phyloP scores from a whole-genome alignment of 129 eudicot genomes.

The Pulicaria dysenterica region DNA sequence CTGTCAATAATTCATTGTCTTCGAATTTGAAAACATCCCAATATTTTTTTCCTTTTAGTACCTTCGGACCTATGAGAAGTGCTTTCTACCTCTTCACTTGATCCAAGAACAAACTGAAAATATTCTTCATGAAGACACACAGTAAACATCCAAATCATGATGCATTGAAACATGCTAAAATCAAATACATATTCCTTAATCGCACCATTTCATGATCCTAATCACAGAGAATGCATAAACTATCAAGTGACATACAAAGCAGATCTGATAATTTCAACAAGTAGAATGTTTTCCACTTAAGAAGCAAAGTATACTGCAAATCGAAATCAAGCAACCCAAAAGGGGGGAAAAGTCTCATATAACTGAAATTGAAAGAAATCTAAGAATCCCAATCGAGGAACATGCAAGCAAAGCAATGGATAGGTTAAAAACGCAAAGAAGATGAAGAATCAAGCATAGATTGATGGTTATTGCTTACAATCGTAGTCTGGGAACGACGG shows the following conservation, averaged over 20 bases:
- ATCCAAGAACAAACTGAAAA: not conserved
- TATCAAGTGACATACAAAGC: not conserved
- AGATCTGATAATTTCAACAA: not conserved
- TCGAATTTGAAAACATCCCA: not conserved
- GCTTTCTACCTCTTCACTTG: not conserved
- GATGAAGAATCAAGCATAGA: not conserved
- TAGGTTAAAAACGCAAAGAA: constrained; percentile 3
- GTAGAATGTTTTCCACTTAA: not conserved
- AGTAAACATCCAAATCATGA: not conserved
- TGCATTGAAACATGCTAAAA: not conserved
- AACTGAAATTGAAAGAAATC: not conserved
- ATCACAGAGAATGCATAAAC: not conserved
- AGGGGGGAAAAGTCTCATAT: too few species aligned
- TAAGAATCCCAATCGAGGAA: not conserved
- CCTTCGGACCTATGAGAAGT: not conserved
- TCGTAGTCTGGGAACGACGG: constrained; percentile 71
- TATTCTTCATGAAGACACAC: not conserved
- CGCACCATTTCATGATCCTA: not conserved
- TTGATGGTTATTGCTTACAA: constrained; percentile 44
- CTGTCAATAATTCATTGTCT: not conserved
- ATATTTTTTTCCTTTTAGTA: not conserved
- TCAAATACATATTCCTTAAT: too few species aligned
- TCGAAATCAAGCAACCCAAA: not conserved
- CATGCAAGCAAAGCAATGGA: constrained; percentile 12
- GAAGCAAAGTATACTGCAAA: not conserved